Percentiles rank a stretch among this genome's conserved stretches.
phyloP scores from a whole-genome alignment of 129 eudicot species.

The Erigeron canadensis region DNA sequence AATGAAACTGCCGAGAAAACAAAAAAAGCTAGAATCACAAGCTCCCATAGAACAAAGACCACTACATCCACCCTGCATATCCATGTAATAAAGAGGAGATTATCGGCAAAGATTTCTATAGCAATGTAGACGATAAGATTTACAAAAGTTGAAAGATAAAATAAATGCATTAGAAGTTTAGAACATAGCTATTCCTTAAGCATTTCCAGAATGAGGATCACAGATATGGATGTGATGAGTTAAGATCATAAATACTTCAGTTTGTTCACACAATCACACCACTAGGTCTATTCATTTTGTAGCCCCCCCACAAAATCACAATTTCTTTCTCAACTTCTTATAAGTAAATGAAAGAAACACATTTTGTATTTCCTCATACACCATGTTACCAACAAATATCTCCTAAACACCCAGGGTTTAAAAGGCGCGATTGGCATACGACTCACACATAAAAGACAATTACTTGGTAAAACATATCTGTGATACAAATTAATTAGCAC shows the following conservation, averaged over 20 bases:
- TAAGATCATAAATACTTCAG: not conserved
- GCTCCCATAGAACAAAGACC: slow-evolving; percentile 89
- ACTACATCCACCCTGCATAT: slow-evolving; percentile 93
- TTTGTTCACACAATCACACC: not conserved
- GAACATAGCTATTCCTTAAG: not conserved
- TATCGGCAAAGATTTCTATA: not conserved
- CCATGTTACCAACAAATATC: not conserved
- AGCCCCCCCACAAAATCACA: not conserved
- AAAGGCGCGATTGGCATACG: no score
- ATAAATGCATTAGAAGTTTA: not conserved
- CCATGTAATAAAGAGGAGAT: not conserved
- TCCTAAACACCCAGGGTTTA: no score
- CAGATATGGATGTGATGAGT: not conserved
- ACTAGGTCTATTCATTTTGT: not conserved
- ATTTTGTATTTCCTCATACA: not conserved
- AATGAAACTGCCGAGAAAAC: slow-evolving; percentile 90
- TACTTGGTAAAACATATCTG: no score
- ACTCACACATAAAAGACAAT: no score
- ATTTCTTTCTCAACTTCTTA: not conserved
- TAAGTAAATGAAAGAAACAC: not conserved
- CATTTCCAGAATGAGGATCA: not conserved
- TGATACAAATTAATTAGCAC: no score
- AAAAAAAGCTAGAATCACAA: slow-evolving; percentile 74
- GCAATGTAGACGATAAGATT: not conserved
- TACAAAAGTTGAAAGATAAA: not conserved